Conservation (phyloP, 176 grass and related monocot genomes). For the Calamus simplicifolius region DNA sequence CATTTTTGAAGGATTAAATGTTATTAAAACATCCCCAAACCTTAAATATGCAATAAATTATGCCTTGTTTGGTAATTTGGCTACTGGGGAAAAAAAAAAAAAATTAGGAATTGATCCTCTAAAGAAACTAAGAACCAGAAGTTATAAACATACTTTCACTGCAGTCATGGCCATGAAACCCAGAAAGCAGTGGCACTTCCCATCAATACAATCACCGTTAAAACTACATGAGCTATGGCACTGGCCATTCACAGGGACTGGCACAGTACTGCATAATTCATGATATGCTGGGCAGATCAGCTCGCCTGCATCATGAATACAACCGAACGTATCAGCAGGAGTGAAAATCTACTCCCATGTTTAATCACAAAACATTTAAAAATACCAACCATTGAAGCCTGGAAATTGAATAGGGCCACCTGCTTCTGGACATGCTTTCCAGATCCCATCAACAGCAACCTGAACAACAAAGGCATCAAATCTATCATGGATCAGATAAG, state of each 20-base stretch:
- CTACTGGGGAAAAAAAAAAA: too few relatives aligned
- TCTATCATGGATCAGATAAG: too few relatives aligned
- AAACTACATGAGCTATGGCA: conserved; percentile 73
- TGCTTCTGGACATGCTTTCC: conserved; percentile 73
- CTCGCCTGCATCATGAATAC: conserved; percentile 60
- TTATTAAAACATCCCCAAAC: too few relatives aligned
- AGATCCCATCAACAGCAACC: conserved; percentile 97
- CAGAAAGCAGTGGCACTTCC: conserved; percentile 82
- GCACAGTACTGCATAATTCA: conserved; percentile 52
- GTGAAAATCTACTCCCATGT: background rate
- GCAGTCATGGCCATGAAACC: conserved; percentile 80
- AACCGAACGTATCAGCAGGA: conserved; percentile 13
- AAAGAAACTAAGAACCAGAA: background rate
- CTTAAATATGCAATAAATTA: too few relatives aligned
- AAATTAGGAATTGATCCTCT: too few relatives aligned
- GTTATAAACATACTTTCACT: conserved; percentile 55
- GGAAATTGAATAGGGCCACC: conserved; percentile 94
- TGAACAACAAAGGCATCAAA: conserved; percentile 20
- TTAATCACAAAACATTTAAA: conserved; percentile 4
- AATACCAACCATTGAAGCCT: conserved; percentile 79
- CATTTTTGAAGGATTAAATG: too few relatives aligned
- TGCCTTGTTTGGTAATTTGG: too few relatives aligned
- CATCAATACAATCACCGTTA: conserved; percentile 91
- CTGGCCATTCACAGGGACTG: conserved; percentile 45
- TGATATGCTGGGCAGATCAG: conserved; percentile 94